Evolutionary conservation across 441 rosid genomes (phyloP).

Genomic region (Croton laevigatus): DNA sequence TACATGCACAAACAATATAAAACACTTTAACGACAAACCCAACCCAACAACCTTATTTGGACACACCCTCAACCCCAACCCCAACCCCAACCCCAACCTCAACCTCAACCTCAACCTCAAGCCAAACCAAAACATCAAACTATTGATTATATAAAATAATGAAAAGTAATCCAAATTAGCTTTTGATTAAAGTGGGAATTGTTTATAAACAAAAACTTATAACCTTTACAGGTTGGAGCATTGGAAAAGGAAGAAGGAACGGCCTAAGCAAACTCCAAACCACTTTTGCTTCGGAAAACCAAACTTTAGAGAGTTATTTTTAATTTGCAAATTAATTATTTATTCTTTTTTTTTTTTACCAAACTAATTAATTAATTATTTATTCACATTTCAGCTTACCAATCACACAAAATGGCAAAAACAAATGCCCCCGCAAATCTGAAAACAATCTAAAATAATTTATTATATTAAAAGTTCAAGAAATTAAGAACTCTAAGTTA

Average conservation of each 20-base stretch:
- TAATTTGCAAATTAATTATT: too few relatives aligned
- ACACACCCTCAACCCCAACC: slow-evolving; percentile 16
- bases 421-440: too few relatives aligned
- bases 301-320: not conserved
- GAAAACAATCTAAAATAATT: too few relatives aligned
- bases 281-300: not conserved
- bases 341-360: too few relatives aligned
- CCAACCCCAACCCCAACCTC: not conserved
- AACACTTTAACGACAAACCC: slow-evolving; percentile 38
- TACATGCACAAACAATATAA: slow-evolving; percentile 1
- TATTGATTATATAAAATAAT: too few relatives aligned
- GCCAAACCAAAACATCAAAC: not conserved
- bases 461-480: too few relatives aligned
- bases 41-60: slow-evolving; percentile 33
- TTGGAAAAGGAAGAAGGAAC: not conserved
- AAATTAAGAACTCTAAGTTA: too few relatives aligned
- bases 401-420: not conserved
- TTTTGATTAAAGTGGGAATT: not conserved
- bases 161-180: not conserved
- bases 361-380: too few relatives aligned
- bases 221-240: slow-evolving; percentile 30
- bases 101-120: not conserved
- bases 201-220: not conserved
- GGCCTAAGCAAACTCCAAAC: not conserved
- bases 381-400: too few relatives aligned